Base-by-base conservation (phyloP, 73 alveolate species). In the Strombidium stylifer region DNA sequence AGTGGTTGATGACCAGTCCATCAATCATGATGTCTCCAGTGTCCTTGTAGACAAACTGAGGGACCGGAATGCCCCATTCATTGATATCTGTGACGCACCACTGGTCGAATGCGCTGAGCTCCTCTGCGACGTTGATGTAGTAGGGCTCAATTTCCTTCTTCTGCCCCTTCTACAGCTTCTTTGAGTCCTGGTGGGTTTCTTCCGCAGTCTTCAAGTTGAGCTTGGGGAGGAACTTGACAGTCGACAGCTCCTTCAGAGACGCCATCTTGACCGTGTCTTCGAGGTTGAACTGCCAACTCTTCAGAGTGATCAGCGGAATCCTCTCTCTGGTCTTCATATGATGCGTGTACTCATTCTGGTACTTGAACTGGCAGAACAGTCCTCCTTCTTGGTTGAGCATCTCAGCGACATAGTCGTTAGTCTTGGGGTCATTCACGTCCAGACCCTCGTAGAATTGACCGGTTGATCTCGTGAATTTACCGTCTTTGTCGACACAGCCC, bases 1-100 rank as follows among this genome's bases (percentile, higher is more conserved):
- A 71, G 21, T 78, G 77, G 19, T 21, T 5, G 34, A 55, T 56
- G 16, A 78, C 57, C 37, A 55, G 78, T n/a, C 40, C 45, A 34
- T 66, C 54, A 3, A 47, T 54, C 15, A 78, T 30, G 16, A 68
- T 37, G 44, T 68, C 14, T 12, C 82, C 53, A 10, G 72, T 68
- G 27, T 28, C 36, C 44, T 56, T 78, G 40, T 68, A 45, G 0
- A 35, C 21, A 32, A 84, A 84, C 50, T 42, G 69, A 18, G 94
- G 94, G 0, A 84, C 59, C 5, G 94, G 94, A 16, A 78, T 76
- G 0, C 94, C 94, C 94, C 94, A 84, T 12, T 51, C 40, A 35
- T 58, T 65, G 58, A 58, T 32, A 24, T 84, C 90, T 5, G 87
- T 56, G 10, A 84, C 78, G 39, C 94, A 69, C 94, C 90, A 84